Conservation (phyloP, 306 rosid genomes). For the Purshia tridentata region DNA sequence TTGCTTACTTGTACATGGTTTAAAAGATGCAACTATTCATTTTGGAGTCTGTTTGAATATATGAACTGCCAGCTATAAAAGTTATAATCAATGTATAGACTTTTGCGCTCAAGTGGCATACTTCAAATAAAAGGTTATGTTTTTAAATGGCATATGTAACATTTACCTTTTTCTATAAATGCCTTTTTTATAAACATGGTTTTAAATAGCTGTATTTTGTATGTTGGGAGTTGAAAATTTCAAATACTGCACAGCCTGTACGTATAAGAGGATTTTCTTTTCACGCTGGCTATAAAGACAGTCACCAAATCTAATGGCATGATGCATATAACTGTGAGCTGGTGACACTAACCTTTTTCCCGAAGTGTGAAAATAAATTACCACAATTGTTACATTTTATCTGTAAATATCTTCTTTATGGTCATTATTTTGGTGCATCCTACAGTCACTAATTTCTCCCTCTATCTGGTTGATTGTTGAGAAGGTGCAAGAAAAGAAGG, state of each 20-base stretch:
- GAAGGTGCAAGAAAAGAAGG: constrained; percentile 98
- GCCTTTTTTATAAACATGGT: constrained; percentile 1
- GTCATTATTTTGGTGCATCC: constrained; percentile 10
- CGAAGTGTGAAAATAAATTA: not conserved
- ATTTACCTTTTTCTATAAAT: not conserved
- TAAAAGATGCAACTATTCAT: not conserved
- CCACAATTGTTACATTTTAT: not conserved
- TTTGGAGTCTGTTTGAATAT: not conserved
- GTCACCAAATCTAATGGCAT: not conserved
- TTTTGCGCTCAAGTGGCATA: not conserved
- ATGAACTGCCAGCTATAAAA: not conserved
- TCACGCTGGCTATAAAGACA: not conserved
- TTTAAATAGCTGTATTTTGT: not conserved
- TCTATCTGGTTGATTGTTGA: constrained; percentile 33
- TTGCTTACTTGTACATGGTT: not conserved
- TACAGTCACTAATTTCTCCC: constrained; percentile 19
- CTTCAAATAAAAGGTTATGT: too few species aligned
- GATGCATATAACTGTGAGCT: not conserved
- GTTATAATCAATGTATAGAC: not conserved
- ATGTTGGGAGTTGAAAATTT: not conserved
- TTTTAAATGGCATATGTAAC: not conserved
- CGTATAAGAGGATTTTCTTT: not conserved
- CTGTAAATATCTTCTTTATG: not conserved
- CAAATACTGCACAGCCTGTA: not conserved
- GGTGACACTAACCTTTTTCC: not conserved